Evolutionary conservation across 1,139 yeast genomes (phyloP).

Genomic region (Yamadazyma atlantica): DNA sequence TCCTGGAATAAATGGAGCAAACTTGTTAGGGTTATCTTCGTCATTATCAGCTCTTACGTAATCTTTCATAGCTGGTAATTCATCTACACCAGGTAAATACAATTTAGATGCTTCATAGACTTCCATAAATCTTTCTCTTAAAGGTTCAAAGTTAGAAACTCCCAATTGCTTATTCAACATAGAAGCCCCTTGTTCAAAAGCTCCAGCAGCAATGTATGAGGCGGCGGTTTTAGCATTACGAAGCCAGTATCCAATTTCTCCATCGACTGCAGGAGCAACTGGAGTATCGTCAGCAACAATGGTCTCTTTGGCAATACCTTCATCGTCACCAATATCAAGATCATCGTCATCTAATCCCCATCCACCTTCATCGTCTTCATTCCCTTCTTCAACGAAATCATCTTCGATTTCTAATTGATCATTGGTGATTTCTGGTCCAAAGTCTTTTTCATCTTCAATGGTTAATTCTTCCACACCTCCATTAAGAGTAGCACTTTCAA

Average conservation of each 20-base stretch:
- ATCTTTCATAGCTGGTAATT: slow-evolving; percentile 65
- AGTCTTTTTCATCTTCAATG: slow-evolving; percentile 42
- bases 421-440: slow-evolving; percentile 13
- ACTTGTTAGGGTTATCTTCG: slow-evolving; percentile 54
- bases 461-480: slow-evolving; percentile 73
- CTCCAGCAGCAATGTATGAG: slow-evolving; percentile 93
- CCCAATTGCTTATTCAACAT: slow-evolving; percentile 89
- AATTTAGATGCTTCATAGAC: slow-evolving; percentile 80
- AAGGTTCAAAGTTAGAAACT: slow-evolving; percentile 80
- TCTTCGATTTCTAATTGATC: slow-evolving; percentile 32
- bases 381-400: slow-evolving; percentile 58
- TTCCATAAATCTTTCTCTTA: slow-evolving; percentile 77
- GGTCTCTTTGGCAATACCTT: slow-evolving; percentile 22
- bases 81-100: slow-evolving; percentile 70
- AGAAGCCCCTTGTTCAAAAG: slow-evolving; percentile 94
- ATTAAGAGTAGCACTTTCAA: slow-evolving; percentile 73
- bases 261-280: slow-evolving; percentile 34
- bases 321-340: slow-evolving; percentile 26
- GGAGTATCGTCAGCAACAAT: slow-evolving; percentile 19
- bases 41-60: slow-evolving; percentile 64
- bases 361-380: slow-evolving; percentile 36
- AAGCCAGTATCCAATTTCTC: slow-evolving; percentile 80
- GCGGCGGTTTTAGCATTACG: slow-evolving; percentile 91
- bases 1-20: slow-evolving; percentile 75
- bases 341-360: slow-evolving; percentile 32